Evolutionary conservation across 352 stramenopile species (phyloP).

Genomic region (Phytophthora tentaculata): DNA sequence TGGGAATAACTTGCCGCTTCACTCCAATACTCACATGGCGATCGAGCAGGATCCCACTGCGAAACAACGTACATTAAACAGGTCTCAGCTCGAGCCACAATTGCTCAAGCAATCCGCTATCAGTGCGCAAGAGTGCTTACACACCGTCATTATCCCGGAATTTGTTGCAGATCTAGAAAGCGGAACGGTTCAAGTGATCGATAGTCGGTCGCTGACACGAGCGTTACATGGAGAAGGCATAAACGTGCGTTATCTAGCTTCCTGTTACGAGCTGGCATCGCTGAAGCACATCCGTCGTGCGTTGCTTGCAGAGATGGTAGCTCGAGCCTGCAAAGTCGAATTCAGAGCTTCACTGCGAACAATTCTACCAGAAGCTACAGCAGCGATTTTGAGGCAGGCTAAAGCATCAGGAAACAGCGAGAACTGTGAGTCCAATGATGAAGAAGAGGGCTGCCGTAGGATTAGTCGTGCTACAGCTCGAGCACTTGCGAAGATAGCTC

Average conservation of each 20-base stretch:
- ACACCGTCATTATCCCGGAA: slow-evolving; percentile 46
- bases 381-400: slow-evolving; percentile 29
- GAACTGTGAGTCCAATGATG: slow-evolving; percentile 2
- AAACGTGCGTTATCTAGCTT: slow-evolving; percentile 62
- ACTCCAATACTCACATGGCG: slow-evolving; percentile 38
- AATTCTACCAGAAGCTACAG: slow-evolving; percentile 32
- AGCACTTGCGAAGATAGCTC: slow-evolving; percentile 21
- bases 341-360: slow-evolving; percentile 43
- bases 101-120: slow-evolving; percentile 43
- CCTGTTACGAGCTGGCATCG: slow-evolving; percentile 57
- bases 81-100: slow-evolving; percentile 34
- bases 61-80: slow-evolving; percentile 3
- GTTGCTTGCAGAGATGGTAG: slow-evolving; percentile 68
- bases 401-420: slow-evolving; percentile 11
- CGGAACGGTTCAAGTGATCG: slow-evolving; percentile 32
- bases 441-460: slow-evolving; percentile 2
- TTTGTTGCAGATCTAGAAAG: slow-evolving; percentile 58
- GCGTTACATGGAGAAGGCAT: slow-evolving; percentile 61
- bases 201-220: slow-evolving; percentile 48
- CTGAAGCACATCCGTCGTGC: slow-evolving; percentile 50
- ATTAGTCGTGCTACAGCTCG: slow-evolving; percentile 18
- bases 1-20: slow-evolving; percentile 42
- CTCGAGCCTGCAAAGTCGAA: slow-evolving; percentile 64
- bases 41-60: slow-evolving; percentile 1
- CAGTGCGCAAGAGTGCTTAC: slow-evolving; percentile 49